Conservation (phyloP, 83 land plant genomes). For the Diphasiastrum complanatum region DNA sequence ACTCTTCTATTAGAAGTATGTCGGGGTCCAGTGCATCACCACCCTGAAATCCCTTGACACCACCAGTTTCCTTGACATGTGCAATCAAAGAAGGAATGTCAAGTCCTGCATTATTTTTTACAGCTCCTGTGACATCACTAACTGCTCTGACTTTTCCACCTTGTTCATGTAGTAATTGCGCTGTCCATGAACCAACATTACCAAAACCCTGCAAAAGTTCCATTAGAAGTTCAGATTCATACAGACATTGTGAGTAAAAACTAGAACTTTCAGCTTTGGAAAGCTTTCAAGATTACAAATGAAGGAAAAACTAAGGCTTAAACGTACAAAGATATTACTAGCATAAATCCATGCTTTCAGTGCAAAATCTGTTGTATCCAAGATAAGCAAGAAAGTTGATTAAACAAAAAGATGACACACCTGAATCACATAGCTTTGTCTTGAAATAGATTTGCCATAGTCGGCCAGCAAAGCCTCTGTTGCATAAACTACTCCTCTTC, state of each 20-base stretch:
- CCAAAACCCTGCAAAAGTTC: conserved; percentile 66
- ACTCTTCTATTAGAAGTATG: conserved; percentile 52
- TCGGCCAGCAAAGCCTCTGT: conserved; percentile 61
- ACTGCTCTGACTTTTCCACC: conserved; percentile 78
- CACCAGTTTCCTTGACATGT: conserved; percentile 36
- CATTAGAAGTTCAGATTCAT: no score
- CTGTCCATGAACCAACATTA: conserved; percentile 92
- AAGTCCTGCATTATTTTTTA: conserved; percentile 59
- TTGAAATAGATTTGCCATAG: conserved; percentile 47
- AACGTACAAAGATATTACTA: background rate
- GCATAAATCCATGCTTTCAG: background rate
- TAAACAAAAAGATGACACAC: no score
- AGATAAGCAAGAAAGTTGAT: background rate
- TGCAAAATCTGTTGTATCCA: background rate
- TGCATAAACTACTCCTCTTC: conserved; percentile 61
- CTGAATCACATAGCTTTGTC: conserved; percentile 59
- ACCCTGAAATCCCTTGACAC: conserved; percentile 53
- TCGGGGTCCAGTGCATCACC: conserved; percentile 51
- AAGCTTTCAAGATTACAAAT: no score
- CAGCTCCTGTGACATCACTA: conserved; percentile 73
- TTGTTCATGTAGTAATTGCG: conserved; percentile 53
- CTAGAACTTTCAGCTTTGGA: no score
- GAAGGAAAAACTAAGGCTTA: background rate
- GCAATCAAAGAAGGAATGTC: conserved; percentile 56
- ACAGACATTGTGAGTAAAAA: no score